Base-by-base conservation (phyloP, 2,329 filamentous ascomycete species). In the Cercospora citrullina region DNA sequence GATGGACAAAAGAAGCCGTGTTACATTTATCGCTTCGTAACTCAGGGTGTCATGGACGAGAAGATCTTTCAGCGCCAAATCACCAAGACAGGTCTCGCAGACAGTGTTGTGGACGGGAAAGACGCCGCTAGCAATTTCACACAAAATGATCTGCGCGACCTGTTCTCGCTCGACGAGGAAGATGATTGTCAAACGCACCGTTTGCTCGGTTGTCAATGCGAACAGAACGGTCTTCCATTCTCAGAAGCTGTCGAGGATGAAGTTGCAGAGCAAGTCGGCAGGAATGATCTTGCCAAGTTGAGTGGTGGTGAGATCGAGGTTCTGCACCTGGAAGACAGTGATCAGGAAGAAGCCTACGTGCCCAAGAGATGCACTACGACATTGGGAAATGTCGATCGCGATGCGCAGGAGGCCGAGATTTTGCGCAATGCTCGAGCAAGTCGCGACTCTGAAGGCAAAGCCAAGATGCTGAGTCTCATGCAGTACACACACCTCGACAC, bases 41-140 rank as follows among this genome's bases (percentile, higher is more conserved):
- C 90, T 4, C 87, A 89, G 67, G 90, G 90, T 8, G 88, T 87
- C 4, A 81, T 92, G 18, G 90, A 92, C 70, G 90, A 92, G 79
- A 91, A 91, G 78, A 92, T 92, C 66, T 92, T 87, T 79, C 90
- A 92, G 76, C 83, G 90, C 8, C 90, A 92, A 75, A 82, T 91
- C 42, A 90, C 87, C 63, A 92, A 92, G 77, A 85, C 87, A 72
- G 89, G 89, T 1, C 81, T 92, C 2, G 89, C 90, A 2, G 89
- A 91, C 74, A 89, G 87, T 64, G 88, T 92, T 31, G 89, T 92
- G 74, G 89, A 92, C 71, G 85, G 87, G 68, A 90, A 90, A 75
- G 83, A 84, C 36, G 83, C 81, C 36, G 85, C 84, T 26, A 82
- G 85, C 8, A 87, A 86, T 36, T 92, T 92, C 75, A 89, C 88